Base-by-base conservation (phyloP, 257 asterid species). In the Salvia rosmarinus region DNA sequence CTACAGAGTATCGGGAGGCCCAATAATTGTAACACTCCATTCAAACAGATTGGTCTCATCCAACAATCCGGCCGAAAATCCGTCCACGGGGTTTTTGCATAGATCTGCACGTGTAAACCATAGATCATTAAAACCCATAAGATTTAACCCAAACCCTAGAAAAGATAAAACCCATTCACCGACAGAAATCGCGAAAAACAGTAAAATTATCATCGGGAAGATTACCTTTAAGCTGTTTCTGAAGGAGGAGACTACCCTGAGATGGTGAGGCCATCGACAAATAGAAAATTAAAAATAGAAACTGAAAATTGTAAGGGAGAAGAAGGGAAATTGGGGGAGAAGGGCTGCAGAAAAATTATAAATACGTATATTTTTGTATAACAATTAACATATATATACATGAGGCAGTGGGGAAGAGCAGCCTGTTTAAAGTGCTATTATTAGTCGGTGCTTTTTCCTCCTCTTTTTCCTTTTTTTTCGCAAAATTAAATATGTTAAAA, bases 1-100 rank as follows among this genome's bases (percentile, higher is more conserved):
- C 99, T 91, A 94, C 34, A 94, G 69, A 51, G 99, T 94, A 63
- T 91, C 99, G 7, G 97, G 99, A 14, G 99, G 99, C 50, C 99
- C 99, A 78, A 94, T 94, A 40, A 94, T 77, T 20, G 99, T 91
- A 9, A 94, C 99, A 73, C 93, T 91, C 99, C 99, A 94, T 85
- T 94, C 99, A 68, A 89, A 94, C 34, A 94, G 77, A 82, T 94
- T 91, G 64, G 39, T 80, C 71, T 94, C 98, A 52, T 94, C 96
- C 65, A 88, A 82, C 79, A 94, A 83, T 64, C 99, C 99, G 61
- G 99, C 99, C 64, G 99, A 94, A 73, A 94, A 94, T 57, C 99
- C 99, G 75, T 89, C 99, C 17, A 94, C 99, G 0, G 99, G 99
- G 59, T 94, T 77, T 77, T 83, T 91, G 85, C 85, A 79, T 79